phyloP scores from a whole-genome alignment of 768 basidiomycete species.

The Suillus bovinus region DNA sequence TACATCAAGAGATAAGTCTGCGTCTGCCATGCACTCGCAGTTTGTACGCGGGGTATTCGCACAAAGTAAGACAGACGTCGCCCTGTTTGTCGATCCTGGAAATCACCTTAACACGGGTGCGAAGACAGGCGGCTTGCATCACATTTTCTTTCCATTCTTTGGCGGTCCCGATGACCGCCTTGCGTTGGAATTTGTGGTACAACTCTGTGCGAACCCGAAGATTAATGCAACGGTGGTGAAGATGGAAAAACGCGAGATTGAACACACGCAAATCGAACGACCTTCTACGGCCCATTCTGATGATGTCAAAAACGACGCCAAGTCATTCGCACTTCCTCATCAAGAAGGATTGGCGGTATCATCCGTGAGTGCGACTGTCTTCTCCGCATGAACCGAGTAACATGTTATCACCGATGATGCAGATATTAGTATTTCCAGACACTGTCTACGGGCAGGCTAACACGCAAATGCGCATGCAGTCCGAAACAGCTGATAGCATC shows the following conservation, averaged over 20 bases:
- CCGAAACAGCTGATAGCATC: constrained; percentile 83
- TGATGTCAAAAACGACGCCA: constrained; percentile 29
- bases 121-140: constrained; percentile 42
- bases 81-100: constrained; percentile 76
- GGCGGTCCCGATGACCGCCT: constrained; percentile 93
- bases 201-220: constrained; percentile 70
- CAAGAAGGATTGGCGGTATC: constrained; percentile 42
- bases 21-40: constrained; percentile 68
- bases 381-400: neutral
- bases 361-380: constrained; percentile 40
- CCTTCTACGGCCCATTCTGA: constrained; percentile 26
- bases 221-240: constrained; percentile 76
- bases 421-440: constrained; percentile 52
- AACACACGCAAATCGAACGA: constrained; percentile 21
- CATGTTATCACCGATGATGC: neutral
- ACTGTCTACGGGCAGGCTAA: constrained; percentile 67
- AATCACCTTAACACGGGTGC: constrained; percentile 29
- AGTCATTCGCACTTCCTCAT: constrained; percentile 7
- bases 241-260: constrained; percentile 51
- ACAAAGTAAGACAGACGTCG: constrained; percentile 72
- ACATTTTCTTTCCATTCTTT: constrained; percentile 88
- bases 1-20: constrained; percentile 36
- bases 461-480: constrained; percentile 69
- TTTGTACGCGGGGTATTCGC: constrained; percentile 84
- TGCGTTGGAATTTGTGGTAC: constrained; percentile 81